Base-by-base conservation (phyloP, 1,139 yeast genomes). In the Yamadazyma taylorii region DNA sequence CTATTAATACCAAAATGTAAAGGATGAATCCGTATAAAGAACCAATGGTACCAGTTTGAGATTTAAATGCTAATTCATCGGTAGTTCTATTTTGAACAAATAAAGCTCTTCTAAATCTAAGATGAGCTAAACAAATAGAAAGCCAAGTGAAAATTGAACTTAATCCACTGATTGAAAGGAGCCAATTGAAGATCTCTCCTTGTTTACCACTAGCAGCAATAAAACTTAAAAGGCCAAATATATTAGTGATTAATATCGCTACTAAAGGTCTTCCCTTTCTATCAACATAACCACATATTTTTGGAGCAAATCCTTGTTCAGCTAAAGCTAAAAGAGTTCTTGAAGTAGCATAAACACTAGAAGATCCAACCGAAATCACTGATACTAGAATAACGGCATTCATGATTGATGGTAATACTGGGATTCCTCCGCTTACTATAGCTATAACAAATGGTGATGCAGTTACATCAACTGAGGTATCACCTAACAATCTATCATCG, bases 31-130 rank as follows among this genome's bases (percentile, higher is more conserved):
- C 81, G 53, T 65, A 71, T 45, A 61, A 59, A 1, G 84, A 75
- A 14, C 84, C 84, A 46, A 61, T 56, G n/a, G 73, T 53, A 34
- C 85, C 84, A 10, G 74, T 61, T 53, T 78, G 83, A 3, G 84
- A 67, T 4, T 56, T 63, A 53, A 75, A 79, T 2, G 81, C 65
- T 35, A 79, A 55, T 51, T 79, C 85, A 43, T 69, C 74, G 8
- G 66, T 85, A 73, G 25, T 34, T 47, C 71, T 57, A 3, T 63
- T 62, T 40, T 64, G 65, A 3, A 42, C 48, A 16, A 24, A 30
- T 35, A 66, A 51, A 0, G 66, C 73, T 36, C 61, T 48, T 56
- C 72, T 58, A 46, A 66, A 67, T 35, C 73, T 50, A 15, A 67
- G 50, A 42, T 63, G 72, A 17, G 69, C 61, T 19, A 64, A 38